Evolutionary conservation across 2,329 filamentous ascomycete genomes (phyloP).

Genomic region (Trichophyton rubrum): DNA sequence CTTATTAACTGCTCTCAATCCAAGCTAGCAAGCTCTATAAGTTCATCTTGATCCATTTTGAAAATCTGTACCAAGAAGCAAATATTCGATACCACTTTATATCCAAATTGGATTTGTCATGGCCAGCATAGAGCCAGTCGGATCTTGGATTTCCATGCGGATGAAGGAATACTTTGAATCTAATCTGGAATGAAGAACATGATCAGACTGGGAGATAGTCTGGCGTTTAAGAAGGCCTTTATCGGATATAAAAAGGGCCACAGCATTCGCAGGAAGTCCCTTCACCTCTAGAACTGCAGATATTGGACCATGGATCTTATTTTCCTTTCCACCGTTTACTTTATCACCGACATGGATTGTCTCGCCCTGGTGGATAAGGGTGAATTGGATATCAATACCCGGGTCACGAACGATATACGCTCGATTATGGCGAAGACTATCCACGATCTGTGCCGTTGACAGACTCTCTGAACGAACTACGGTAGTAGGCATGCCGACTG

Average conservation of each 20-base stretch:
- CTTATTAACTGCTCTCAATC: no score
- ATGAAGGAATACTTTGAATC: slow-evolving; percentile 9
- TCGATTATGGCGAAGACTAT: slow-evolving; percentile 11
- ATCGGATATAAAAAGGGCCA: slow-evolving; percentile 11
- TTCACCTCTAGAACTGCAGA: neutral
- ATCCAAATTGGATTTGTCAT: slow-evolving; percentile 15
- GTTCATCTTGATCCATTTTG: no score
- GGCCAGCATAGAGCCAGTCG: slow-evolving; percentile 10
- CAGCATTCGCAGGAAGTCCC: slow-evolving; percentile 9
- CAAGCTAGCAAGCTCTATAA: no score
- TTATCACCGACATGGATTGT: slow-evolving; percentile 8
- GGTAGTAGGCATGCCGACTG: slow-evolving; percentile 15
- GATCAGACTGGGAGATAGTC: neutral
- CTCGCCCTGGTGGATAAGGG: neutral
- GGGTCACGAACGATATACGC: slow-evolving; percentile 15
- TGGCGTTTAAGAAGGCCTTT: slow-evolving; percentile 12
- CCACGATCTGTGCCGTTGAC: slow-evolving; percentile 14
- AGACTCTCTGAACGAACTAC: slow-evolving; percentile 12
- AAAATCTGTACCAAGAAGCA: no score
- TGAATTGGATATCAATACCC: slow-evolving; percentile 13
- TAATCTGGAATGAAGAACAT: slow-evolving; percentile 6
- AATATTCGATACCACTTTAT: neutral
- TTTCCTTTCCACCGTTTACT: neutral
- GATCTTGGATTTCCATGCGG: slow-evolving; percentile 13
- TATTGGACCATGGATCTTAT: neutral